These are phyloP conservation scores for Fusarium sp. DNA, from an alignment of 2,329 filamentous ascomycete species.

Conservation along the genomic window DNA sequence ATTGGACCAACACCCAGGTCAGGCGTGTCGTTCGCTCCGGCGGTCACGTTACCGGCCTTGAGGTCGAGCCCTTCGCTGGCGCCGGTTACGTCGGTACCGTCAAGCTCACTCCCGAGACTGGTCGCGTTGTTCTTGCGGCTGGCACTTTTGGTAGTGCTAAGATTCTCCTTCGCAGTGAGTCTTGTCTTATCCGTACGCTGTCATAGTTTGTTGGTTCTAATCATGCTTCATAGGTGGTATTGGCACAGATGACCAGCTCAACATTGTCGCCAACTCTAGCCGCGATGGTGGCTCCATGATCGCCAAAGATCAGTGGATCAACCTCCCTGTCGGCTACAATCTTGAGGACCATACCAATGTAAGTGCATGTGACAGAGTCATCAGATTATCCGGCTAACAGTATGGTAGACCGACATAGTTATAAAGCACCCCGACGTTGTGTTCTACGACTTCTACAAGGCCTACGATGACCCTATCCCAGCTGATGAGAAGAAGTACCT, in stretches of 20 bases:
- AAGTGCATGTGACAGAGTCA: neutral
- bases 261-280: neutral
- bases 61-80: conserved; percentile 3
- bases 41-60: neutral
- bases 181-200: rapidly evolving
- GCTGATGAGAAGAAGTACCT: neutral
- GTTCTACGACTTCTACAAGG: conserved; percentile 13
- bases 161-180: conserved; percentile 11
- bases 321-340: conserved; percentile 12
- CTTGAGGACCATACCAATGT: conserved; percentile 15
- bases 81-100: conserved; percentile 3
- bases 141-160: conserved; percentile 10
- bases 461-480: neutral
- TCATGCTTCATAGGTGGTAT: neutral
- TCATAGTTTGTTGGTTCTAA: neutral
- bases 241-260: conserved; percentile 8
- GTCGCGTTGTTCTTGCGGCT: conserved; percentile 4
- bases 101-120: conserved; percentile 12
- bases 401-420: neutral
- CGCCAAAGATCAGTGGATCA: conserved; percentile 1
- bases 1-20: conserved; percentile 14
- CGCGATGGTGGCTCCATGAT: conserved; percentile 7
- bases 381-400: neutral
- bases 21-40: conserved; percentile 6
- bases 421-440: conserved; percentile 4